Base-by-base conservation (phyloP, 2,329 filamentous ascomycete genomes). In the Neophaeococcomyces aloes region DNA sequence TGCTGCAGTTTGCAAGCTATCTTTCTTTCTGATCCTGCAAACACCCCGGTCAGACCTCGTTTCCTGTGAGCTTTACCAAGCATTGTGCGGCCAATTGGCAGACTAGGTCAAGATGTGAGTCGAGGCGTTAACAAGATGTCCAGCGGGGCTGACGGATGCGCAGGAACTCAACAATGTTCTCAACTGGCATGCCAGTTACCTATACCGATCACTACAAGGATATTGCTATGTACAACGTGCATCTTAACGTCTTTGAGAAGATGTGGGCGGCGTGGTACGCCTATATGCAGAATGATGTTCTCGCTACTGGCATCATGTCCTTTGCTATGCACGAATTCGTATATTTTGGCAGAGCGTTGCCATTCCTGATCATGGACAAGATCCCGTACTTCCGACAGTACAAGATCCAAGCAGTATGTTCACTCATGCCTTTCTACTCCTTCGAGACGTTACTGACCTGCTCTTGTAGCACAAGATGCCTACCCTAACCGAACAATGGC, bases 261-360 rank as follows among this genome's bases (percentile, higher is more conserved):
- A 72, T 94, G 54, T 98, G 91, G 91, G 83, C 85, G 66, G 80
- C 87, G 31, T 96, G 87, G 89, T 98, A 98, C 65, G 77, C 89
- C 13, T 98, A 81, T 75, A 94, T 96, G 83, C 86, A 94, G 65
- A 98, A 98, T 64, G 91, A 98, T 68, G 81, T 84, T 43, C 79
- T 98, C 50, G 91, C 91, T 47, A 98, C 91, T 3, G 91, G 91
- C 48, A 91, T 98, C 70, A 83, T 96, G 84, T 94, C 87, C 58
- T 98, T 98, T 65, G 67, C 82, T 55, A 86, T 96, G 78, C 91
- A 98, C 71, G 91, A 98, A 67, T 44, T 79, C 31, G 76, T 98
- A 58, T 98, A 98, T 72, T 98, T 96, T 60, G 91, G 91, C 56
- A 81, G 91, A 54, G 83, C 74, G 47, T 61, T 96, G 47, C 91